These are phyloP conservation scores for Solanum chmielewskii DNA, from an alignment of 257 asterid genomes.

Conservation along the genomic window DNA sequence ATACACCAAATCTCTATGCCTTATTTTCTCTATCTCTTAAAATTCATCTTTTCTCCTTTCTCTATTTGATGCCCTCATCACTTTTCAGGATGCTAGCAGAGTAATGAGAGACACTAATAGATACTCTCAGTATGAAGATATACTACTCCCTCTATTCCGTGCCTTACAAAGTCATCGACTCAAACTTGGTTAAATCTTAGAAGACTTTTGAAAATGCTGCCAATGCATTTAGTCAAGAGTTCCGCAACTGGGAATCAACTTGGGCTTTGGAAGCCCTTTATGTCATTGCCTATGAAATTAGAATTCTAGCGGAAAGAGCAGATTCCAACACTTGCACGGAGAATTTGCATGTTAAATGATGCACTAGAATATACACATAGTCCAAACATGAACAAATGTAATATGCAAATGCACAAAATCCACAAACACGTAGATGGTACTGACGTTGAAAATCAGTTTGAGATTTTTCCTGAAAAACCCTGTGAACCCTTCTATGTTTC, in stretches of 20 bases:
- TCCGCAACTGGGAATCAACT: conserved; percentile 88
- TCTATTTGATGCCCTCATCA: conserved; percentile 73
- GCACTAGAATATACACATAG: no score
- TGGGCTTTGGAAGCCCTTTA: conserved; percentile 92
- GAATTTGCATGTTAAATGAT: no score
- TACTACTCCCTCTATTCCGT: conserved; percentile 61
- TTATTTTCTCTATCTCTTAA: conserved; percentile 64
- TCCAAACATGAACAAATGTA: no score
- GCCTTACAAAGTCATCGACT: conserved; percentile 73
- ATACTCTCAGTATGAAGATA: conserved; percentile 63
- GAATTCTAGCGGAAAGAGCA: conserved; percentile 88
- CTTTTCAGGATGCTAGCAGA: conserved; percentile 80
- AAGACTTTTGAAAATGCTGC: conserved; percentile 75
- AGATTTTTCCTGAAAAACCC: no score
- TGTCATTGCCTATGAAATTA: conserved; percentile 68
- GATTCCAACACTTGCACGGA: conserved; percentile 4
- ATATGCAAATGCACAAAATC: no score
- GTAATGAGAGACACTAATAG: conserved; percentile 63
- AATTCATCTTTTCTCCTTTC: conserved; percentile 43
- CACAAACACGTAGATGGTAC: no score
- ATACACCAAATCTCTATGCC: conserved; percentile 61
- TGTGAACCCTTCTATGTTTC: no score
- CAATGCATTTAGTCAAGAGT: conserved; percentile 93
- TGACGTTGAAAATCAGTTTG: no score
- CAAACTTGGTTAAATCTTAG: conserved; percentile 58